Base-by-base conservation (phyloP, 2,329 filamentous ascomycete genomes). In the Talaromyces albobiverticillius region DNA sequence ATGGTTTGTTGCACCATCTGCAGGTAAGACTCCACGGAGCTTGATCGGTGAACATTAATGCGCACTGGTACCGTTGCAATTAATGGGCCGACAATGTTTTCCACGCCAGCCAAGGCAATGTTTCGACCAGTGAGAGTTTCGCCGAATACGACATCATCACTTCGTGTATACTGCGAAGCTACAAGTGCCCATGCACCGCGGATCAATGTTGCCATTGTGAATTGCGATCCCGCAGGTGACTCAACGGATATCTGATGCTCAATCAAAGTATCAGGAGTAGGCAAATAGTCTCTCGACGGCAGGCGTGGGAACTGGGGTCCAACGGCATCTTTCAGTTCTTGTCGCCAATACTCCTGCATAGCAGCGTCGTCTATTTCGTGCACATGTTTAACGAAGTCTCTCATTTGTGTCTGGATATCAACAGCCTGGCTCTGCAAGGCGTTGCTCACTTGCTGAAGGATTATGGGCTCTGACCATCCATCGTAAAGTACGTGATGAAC, bases 401-500 rank as follows among this genome's bases (percentile, higher is more conserved):
- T 76, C 41, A 52, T 52, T 46, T 52, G 29, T 22, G 50, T 26
- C 16, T 40, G 41, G 5, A 40, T n/a, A 4, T 23, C 11, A 64
- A 82, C 76, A 1, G 69, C 50, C 5, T 63, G 59, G 3, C 43
- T 52, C 14, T 61, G 56, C 48, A 70, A 55, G 4, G 62, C 62
- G 25, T 67, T 59, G 26, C 59, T 64, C 20, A 73, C 66, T 41
- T 69, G 58, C 13, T 70, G 61, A 3, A 73, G 64, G 25, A 73
- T 64, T 1, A 72, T 56, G 3, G 71, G 69, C 57, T 71, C 65
- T 16, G 70, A 74, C 73, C 73, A 75, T n/a, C 77, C 78, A 57
- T 81, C 78, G 57, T 80, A 80, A 5, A 80, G 65, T 11, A 76
- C 77, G 55, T 80, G 78, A 57, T 81, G 78, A 49, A 78, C 70